These are phyloP conservation scores for Candida oleophila DNA, from an alignment of 805 yeast genomes.

Conservation along the genomic window DNA sequence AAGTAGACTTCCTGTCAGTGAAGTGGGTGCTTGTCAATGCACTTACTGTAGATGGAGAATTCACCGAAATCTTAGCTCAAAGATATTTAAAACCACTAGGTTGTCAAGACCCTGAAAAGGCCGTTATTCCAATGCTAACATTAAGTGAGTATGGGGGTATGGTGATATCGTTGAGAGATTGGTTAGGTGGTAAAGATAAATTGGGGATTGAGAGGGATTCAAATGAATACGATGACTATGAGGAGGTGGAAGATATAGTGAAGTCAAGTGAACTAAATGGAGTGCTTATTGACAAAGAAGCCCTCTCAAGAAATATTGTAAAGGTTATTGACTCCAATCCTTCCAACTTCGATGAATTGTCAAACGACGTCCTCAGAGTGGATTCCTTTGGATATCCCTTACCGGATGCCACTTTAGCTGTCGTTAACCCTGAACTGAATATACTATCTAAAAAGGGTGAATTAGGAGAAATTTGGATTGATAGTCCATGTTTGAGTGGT, in stretches of 20 bases:
- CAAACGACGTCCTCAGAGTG: slow-evolving; percentile 53
- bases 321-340: slow-evolving; percentile 63
- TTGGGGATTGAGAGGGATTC: slow-evolving; percentile 35
- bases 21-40: slow-evolving; percentile 91
- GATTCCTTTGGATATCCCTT: slow-evolving; percentile 94
- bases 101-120: slow-evolving; percentile 68
- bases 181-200: slow-evolving; percentile 72
- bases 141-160: slow-evolving; percentile 95
- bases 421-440: slow-evolving; percentile 91
- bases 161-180: slow-evolving; percentile 88
- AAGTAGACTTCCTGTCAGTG: slow-evolving; percentile 75
- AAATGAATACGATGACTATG: not conserved
- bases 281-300: slow-evolving; percentile 68
- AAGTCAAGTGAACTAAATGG: slow-evolving; percentile 52
- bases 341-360: slow-evolving; percentile 44
- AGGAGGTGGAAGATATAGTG: not conserved
- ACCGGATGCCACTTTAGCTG: slow-evolving; percentile 90
- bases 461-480: slow-evolving; percentile 98
- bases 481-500: slow-evolving; percentile 85
- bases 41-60: slow-evolving; percentile 88
- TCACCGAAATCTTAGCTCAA: slow-evolving; percentile 81
- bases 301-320: slow-evolving; percentile 69
- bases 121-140: slow-evolving; percentile 85
- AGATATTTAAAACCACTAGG: slow-evolving; percentile 92
- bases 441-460: slow-evolving; percentile 70